These are phyloP conservation scores for Monilinia aucupariae DNA, from an alignment of 2,329 filamentous ascomycete genomes.

Conservation along the genomic window DNA sequence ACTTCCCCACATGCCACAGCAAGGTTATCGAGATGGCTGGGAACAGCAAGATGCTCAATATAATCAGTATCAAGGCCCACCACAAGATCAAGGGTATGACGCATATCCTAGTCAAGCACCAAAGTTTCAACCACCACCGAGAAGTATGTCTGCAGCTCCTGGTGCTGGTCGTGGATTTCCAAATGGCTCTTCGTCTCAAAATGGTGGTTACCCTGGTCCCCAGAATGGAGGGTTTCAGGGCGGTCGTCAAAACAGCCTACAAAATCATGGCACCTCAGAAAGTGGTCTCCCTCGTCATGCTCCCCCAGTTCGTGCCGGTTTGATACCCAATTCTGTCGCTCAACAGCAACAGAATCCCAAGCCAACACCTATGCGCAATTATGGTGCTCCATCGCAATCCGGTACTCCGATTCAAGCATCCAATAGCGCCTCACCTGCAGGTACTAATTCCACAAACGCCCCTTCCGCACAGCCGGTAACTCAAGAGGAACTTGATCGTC, in stretches of 20 bases:
- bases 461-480: constrained; percentile 54
- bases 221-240: constrained; percentile 20
- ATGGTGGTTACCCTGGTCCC: constrained; percentile 18
- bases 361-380: constrained; percentile 46
- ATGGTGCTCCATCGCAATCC: constrained; percentile 25
- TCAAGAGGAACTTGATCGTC: constrained; percentile 66
- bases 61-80: constrained; percentile 21
- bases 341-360: constrained; percentile 46
- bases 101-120: constrained; percentile 23
- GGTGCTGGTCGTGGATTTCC: constrained; percentile 20
- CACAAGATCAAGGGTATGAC: constrained; percentile 23
- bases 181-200: constrained; percentile 21
- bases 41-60: constrained; percentile 25
- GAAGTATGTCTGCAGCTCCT: constrained; percentile 31
- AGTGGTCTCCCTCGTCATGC: constrained; percentile 55
- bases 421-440: constrained; percentile 5
- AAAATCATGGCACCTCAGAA: constrained; percentile 20
- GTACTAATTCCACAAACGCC: constrained; percentile 13
- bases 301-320: constrained; percentile 56
- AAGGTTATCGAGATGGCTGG: constrained; percentile 28
- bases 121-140: constrained; percentile 29
- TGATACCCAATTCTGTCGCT: constrained; percentile 54
- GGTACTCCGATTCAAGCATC: neutral
- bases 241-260: constrained; percentile 24
- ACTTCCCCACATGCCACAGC: constrained; percentile 41